These are phyloP conservation scores for Pinus tabuliformis DNA, from an alignment of 75 land plant species.

Conservation along the genomic window DNA sequence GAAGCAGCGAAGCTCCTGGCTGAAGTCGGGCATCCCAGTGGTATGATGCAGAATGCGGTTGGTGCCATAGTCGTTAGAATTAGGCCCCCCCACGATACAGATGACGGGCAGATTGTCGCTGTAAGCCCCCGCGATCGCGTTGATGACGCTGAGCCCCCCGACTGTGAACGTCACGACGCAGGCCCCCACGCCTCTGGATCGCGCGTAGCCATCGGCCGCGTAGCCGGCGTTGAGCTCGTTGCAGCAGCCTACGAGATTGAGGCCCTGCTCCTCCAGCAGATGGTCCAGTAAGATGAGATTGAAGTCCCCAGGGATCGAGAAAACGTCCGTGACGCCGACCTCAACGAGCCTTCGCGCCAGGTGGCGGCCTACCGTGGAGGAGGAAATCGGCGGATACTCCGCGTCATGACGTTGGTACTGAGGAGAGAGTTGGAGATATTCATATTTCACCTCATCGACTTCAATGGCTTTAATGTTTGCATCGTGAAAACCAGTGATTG, in stretches of 20 bases:
- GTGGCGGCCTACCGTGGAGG: conserved; percentile 27
- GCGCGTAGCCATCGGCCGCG: conserved; percentile 68
- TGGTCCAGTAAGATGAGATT: conserved; percentile 55
- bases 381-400: not conserved
- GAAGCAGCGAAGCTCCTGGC: conserved; percentile 56
- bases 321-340: conserved; percentile 45
- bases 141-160: conserved; percentile 55
- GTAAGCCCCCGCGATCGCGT: conserved; percentile 59
- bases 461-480: too few species aligned
- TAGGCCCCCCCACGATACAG: conserved; percentile 49
- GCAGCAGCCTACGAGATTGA: conserved; percentile 49
- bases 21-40: conserved; percentile 48
- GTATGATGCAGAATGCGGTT: conserved; percentile 54
- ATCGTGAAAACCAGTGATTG: too few species aligned
- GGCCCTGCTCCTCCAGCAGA: conserved; percentile 40
- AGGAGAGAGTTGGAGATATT: too few species aligned
- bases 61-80: conserved; percentile 57
- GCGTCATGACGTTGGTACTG: not conserved
- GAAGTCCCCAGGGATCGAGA: conserved; percentile 61
- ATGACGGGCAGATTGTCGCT: conserved; percentile 48
- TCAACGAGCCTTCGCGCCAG: conserved; percentile 30
- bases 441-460: too few species aligned
- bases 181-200: conserved; percentile 26
- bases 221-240: conserved; percentile 77
- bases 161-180: conserved; percentile 70